phyloP scores from a whole-genome alignment of 2,329 filamentous ascomycete species.

The Simplicillium aogashimaense region DNA sequence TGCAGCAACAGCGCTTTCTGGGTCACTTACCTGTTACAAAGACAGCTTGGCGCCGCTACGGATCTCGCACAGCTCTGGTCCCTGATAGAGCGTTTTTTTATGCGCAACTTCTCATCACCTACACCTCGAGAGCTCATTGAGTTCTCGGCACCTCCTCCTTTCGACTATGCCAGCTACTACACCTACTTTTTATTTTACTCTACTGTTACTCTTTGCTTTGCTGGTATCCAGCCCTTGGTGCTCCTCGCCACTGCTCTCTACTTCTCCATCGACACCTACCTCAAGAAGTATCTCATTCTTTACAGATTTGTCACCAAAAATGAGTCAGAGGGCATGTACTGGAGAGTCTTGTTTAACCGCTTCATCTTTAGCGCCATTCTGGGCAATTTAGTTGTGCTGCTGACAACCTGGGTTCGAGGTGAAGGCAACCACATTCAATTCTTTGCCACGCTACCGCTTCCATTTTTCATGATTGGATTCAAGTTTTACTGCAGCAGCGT shows the following conservation, averaged over 20 bases:
- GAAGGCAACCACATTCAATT: slow-evolving; percentile 51
- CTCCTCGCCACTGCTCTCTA: slow-evolving; percentile 81
- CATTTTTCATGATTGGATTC: slow-evolving; percentile 70
- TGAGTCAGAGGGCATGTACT: slow-evolving; percentile 87
- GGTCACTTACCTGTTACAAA: slow-evolving; percentile 87
- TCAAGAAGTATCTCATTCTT: slow-evolving; percentile 92
- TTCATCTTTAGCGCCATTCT: slow-evolving; percentile 74
- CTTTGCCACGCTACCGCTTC: slow-evolving; percentile 61
- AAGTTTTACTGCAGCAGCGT: slow-evolving; percentile 70
- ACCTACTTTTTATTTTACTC: slow-evolving; percentile 96
- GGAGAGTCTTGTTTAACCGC: slow-evolving; percentile 89
- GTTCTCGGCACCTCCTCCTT: slow-evolving; percentile 80
- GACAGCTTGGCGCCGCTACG: slow-evolving; percentile 85
- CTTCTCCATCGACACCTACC: slow-evolving; percentile 74
- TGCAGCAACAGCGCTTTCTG: slow-evolving; percentile 83
- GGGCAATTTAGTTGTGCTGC: slow-evolving; percentile 66
- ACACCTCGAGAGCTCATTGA: slow-evolving; percentile 89
- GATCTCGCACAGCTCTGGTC: slow-evolving; percentile 86
- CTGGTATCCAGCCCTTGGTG: slow-evolving; percentile 76
- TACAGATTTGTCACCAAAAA: slow-evolving; percentile 97
- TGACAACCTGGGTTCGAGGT: slow-evolving; percentile 64
- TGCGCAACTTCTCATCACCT: slow-evolving; percentile 73
- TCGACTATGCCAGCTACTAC: slow-evolving; percentile 95
- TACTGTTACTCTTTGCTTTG: slow-evolving; percentile 79
- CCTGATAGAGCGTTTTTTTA: slow-evolving; percentile 74